Evolutionary conservation across 345 rosid species (phyloP), one percentile per base, ranked within the genome.

Genomic region (Moricandia arvensis): DNA sequence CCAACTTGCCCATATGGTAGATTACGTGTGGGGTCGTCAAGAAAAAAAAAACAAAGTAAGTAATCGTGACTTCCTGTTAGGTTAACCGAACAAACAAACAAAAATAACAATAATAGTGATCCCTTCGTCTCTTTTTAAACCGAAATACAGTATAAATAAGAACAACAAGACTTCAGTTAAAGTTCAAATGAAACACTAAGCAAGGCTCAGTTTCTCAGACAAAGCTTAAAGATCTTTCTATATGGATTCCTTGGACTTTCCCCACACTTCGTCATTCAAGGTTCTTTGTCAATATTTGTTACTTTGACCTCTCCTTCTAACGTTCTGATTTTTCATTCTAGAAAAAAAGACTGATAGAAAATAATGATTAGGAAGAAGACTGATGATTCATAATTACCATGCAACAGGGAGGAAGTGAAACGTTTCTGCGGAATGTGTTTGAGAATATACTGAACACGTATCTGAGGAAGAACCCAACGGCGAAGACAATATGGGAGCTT

Each of bases 391-490:
- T 55, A 55, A 55, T 21, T 21, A 24, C 31, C 30, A 27, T 66
- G 34, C 47, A 10, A 49, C 45, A 49, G 77, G 85, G 85, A 38
- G 87, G 86, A 55, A 82, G 76, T 31, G 90, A 88, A 66, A 82
- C 83, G 49, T 91, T 89, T 82, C 79, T 89, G 71, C 83, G 90
- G 73, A 82, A 82, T 71, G 95, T 83, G 30, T 80, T 91, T 70
- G 79, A 68, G 29, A 82, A 80, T 60, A 85, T 89, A 89, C 88
- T 91, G 54, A 34, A 74, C n/a, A 88, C 88, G 59, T 91, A 89
- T 57, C 68, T 89, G 73, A 78, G 70, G 57, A 83, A 93, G 80
- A 93, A 91, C 24, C 96, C 89, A 2, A 87, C 87, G 7, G 96
- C 97, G 1, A 87, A 88, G 66, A 82, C 89, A 10, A 80, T 88